A percentile compares a stretch with the other conserved stretches of the same genome.
Evolutionary conservation across 2,329 filamentous ascomycete species (phyloP).

Genomic region (Fusarium kyushuense): DNA sequence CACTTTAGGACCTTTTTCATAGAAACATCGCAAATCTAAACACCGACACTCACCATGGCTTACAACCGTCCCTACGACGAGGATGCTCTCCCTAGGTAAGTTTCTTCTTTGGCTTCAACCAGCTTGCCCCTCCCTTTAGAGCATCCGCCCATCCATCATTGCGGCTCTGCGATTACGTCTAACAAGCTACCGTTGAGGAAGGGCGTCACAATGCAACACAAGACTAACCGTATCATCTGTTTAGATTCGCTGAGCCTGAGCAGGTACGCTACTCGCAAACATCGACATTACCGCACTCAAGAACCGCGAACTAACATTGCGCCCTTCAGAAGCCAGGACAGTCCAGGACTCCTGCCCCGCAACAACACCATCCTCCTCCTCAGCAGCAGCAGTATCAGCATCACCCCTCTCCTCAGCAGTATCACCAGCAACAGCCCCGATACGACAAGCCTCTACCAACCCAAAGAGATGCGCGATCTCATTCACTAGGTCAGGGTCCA

Average conservation of each 20-base stretch:
- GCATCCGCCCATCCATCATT: slow-evolving; percentile 8
- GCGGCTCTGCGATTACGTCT: slow-evolving; percentile 38
- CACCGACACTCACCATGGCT: slow-evolving; percentile 71
- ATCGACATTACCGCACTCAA: background rate
- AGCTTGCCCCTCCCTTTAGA: slow-evolving; percentile 39
- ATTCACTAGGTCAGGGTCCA: slow-evolving; percentile 43
- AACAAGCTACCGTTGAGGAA: slow-evolving; percentile 10
- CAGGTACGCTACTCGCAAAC: slow-evolving; percentile 60
- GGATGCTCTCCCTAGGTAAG: slow-evolving; percentile 88
- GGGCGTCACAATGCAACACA: slow-evolving; percentile 27
- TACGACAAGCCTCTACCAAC: slow-evolving; percentile 64
- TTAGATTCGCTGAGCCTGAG: slow-evolving; percentile 81
- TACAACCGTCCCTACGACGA: slow-evolving; percentile 95
- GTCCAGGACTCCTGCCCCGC: slow-evolving; percentile 46
- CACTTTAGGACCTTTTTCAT: slow-evolving; percentile 5
- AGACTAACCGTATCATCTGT: slow-evolving; percentile 43
- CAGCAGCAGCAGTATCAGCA: slow-evolving; percentile 6
- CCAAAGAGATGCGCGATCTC: slow-evolving; percentile 46
- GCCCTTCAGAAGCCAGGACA: slow-evolving; percentile 54
- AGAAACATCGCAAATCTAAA: background rate
- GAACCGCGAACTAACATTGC: slow-evolving; percentile 34
- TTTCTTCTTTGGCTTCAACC: slow-evolving; percentile 1
- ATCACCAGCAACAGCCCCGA: slow-evolving; percentile 51
- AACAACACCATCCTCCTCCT: slow-evolving; percentile 42
- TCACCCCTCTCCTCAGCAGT: slow-evolving; percentile 23